A percentile compares a stretch with the other conserved stretches of the same genome.
Conservation (phyloP, 202 grass and related monocot species). For the Setaria viridis region DNA sequence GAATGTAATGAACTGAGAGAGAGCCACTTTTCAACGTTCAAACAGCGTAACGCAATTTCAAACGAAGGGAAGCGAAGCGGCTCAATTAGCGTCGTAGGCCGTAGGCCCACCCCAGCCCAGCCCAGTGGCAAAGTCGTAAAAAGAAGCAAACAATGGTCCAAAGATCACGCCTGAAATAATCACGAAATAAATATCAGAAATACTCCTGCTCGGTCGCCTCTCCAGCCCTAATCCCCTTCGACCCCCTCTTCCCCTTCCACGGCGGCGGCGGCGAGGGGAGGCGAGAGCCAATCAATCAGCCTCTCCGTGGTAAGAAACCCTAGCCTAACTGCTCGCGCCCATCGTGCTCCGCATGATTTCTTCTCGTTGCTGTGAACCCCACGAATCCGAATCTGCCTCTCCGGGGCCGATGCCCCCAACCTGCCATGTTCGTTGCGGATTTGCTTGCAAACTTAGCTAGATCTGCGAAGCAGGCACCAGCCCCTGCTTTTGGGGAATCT, state of each 20-base stretch:
- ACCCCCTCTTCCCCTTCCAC: background rate
- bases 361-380: background rate
- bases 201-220: background rate
- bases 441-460: background rate
- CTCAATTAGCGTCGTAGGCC: background rate
- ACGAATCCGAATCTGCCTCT: background rate
- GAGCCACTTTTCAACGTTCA: background rate
- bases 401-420: background rate
- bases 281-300: background rate
- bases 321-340: background rate
- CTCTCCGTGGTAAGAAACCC: background rate
- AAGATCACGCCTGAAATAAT: background rate
- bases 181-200: background rate
- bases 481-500: background rate
- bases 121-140: background rate
- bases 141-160: background rate
- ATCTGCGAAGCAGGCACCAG: background rate
- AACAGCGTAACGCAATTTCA: background rate
- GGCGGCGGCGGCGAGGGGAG: background rate
- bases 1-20: too few species aligned
- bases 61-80: background rate
- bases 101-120: too few species aligned
- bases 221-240: conserved; percentile 8
- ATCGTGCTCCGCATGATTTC: background rate
- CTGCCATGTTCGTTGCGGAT: background rate